Percentiles rank a stretch among this genome's conserved stretches.
These are phyloP conservation scores for Teunomyces barrocoloradensis DNA, from an alignment of 805 yeast genomes.

Conservation along the genomic window DNA sequence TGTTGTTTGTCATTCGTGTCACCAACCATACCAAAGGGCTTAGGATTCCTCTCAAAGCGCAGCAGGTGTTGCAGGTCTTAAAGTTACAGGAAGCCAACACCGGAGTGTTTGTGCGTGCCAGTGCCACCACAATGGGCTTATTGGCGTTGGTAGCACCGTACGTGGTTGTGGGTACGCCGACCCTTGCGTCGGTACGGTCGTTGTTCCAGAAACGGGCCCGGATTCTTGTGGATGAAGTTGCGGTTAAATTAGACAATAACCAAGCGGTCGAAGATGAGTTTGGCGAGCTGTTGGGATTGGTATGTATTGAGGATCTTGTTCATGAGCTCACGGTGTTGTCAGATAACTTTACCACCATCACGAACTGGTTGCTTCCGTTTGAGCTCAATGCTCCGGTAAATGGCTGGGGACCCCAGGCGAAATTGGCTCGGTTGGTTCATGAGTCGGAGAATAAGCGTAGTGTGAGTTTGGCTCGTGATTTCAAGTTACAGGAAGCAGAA, in stretches of 20 bases:
- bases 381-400: slow-evolving; percentile 63
- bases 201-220: slow-evolving; percentile 76
- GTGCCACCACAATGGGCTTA: slow-evolving; percentile 57
- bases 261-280: slow-evolving; percentile 70
- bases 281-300: slow-evolving; percentile 56
- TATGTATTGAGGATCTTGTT: slow-evolving; percentile 78
- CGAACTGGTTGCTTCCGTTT: slow-evolving; percentile 68
- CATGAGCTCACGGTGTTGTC: slow-evolving; percentile 67
- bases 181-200: slow-evolving; percentile 68
- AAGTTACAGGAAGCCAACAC: slow-evolving; percentile 59
- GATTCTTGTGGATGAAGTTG: slow-evolving; percentile 31
- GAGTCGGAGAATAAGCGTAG: slow-evolving; percentile 49
- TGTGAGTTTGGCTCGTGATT: slow-evolving; percentile 59
- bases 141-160: slow-evolving; percentile 71
- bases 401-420: slow-evolving; percentile 74
- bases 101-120: slow-evolving; percentile 70
- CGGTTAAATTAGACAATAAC: slow-evolving; percentile 54
- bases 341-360: slow-evolving; percentile 58
- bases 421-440: slow-evolving; percentile 60
- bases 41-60: slow-evolving; percentile 63
- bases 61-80: slow-evolving; percentile 55
- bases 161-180: slow-evolving; percentile 70
- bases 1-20: slow-evolving; percentile 66
- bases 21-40: slow-evolving; percentile 59
- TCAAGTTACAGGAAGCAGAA: slow-evolving; percentile 59